These are phyloP conservation scores for Linnemannia zychae DNA, from an alignment of 192 early-diverging fungal species.

Conservation along the genomic window DNA sequence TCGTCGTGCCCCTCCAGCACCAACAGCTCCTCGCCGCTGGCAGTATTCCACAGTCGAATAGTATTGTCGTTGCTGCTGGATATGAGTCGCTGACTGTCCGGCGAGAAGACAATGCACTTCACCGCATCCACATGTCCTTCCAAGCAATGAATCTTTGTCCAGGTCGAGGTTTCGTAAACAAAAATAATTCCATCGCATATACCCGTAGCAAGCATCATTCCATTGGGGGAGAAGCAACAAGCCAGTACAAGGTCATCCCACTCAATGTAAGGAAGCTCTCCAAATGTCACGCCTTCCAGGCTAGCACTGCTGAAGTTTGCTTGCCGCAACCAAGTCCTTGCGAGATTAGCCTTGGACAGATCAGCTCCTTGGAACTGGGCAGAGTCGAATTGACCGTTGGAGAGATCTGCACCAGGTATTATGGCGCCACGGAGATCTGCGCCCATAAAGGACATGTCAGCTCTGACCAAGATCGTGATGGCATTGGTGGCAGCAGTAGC, in stretches of 20 bases:
- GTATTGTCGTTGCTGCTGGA: background rate
- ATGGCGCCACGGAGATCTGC: background rate
- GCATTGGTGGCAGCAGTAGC: background rate
- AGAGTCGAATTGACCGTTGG: conserved; percentile 3
- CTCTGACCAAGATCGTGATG: conserved; percentile 9
- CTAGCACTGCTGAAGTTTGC: background rate
- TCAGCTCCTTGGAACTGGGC: conserved; percentile 9
- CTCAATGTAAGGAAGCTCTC: background rate
- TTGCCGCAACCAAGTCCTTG: background rate
- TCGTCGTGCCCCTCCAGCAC: background rate
- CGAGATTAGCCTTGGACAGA: background rate
- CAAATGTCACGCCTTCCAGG: conserved; percentile 7
- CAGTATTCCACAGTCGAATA: background rate
- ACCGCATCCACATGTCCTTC: background rate
- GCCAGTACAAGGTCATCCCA: background rate
- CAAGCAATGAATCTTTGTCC: background rate
- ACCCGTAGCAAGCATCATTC: background rate
- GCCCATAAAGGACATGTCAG: background rate
- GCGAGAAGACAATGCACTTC: background rate
- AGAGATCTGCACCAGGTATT: conserved; percentile 6
- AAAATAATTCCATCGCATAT: background rate
- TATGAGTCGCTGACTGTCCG: background rate
- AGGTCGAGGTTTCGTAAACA: background rate
- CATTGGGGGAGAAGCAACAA: background rate
- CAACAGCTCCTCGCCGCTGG: background rate